Evolutionary conservation across 106 monocot species (phyloP).

Genomic region (Platanthera zijinensis): DNA sequence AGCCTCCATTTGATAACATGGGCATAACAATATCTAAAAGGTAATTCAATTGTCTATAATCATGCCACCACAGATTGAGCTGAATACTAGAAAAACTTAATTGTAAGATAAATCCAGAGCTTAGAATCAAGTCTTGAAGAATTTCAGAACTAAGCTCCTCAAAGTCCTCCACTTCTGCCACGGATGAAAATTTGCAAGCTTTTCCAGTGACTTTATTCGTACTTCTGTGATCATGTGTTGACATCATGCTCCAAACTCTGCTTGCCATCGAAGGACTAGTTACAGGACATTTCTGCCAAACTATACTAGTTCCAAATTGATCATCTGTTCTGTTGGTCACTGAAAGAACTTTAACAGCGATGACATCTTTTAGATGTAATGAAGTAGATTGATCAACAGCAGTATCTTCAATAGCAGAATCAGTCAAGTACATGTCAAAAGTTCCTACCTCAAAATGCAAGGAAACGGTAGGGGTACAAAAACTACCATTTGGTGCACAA

Average conservation of each 20-base stretch:
- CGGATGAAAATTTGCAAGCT: constrained; percentile 57
- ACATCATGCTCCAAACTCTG: constrained; percentile 67
- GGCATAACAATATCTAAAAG: constrained; percentile 37
- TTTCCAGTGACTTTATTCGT: constrained; percentile 45
- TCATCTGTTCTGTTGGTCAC: constrained; percentile 14
- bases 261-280: constrained; percentile 63
- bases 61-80: constrained; percentile 36
- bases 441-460: constrained; percentile 42
- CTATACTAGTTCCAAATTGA: constrained; percentile 37
- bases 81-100: constrained; percentile 33
- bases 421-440: constrained; percentile 59
- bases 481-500: constrained; percentile 18
- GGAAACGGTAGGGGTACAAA: constrained; percentile 34
- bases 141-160: constrained; percentile 40
- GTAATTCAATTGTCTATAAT: constrained; percentile 35
- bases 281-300: constrained; percentile 75
- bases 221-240: constrained; percentile 36
- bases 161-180: constrained; percentile 35
- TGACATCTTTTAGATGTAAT: constrained; percentile 15
- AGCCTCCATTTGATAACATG: constrained; percentile 21
- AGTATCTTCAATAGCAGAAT: constrained; percentile 15
- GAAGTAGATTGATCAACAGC: constrained; percentile 4
- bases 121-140: constrained; percentile 65
- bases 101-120: constrained; percentile 61
- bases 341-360: constrained; percentile 48